Evolutionary conservation across 1,284 basidiomycete species (phyloP).

Genomic region (Lentinus polychrous): DNA sequence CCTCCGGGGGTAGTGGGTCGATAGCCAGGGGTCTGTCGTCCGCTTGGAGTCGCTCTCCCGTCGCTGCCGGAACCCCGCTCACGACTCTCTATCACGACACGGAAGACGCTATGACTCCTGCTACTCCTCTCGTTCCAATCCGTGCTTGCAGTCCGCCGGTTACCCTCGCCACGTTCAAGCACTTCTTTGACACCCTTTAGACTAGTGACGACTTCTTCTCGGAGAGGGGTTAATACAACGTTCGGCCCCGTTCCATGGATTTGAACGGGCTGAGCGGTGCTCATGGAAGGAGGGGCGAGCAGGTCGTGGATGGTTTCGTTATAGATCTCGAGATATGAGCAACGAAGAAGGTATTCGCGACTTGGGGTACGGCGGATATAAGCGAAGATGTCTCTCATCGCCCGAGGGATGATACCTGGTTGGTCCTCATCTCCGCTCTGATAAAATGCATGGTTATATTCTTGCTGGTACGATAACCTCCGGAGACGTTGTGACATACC

Average conservation of each 20-base stretch:
- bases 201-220: conserved; percentile 90
- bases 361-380: conserved; percentile 65
- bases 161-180: conserved; percentile 79
- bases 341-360: conserved; percentile 91
- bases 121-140: conserved; percentile 97
- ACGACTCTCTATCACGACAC: conserved; percentile 80
- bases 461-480: background rate
- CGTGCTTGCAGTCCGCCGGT: conserved; percentile 87
- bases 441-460: conserved; percentile 7
- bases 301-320: conserved; percentile 91
- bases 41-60: conserved; percentile 34
- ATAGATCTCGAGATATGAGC: conserved; percentile 95
- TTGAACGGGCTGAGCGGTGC: conserved; percentile 57
- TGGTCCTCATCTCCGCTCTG: conserved; percentile 71
- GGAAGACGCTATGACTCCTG: conserved; percentile 89
- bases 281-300: conserved; percentile 66
- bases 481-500: conserved; percentile 25
- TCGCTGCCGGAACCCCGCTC: conserved; percentile 45
- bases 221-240: conserved; percentile 62
- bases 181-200: conserved; percentile 83
- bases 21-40: conserved; percentile 48
- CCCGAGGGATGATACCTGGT: conserved; percentile 91
- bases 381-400: conserved; percentile 81
- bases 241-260: conserved; percentile 58
- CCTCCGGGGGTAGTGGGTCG: conserved; percentile 62